A percentile compares a stretch with the other conserved stretches of the same genome.
Conservation (phyloP, 116 monocot species). For the Phalaenopsis hybrid region DNA sequence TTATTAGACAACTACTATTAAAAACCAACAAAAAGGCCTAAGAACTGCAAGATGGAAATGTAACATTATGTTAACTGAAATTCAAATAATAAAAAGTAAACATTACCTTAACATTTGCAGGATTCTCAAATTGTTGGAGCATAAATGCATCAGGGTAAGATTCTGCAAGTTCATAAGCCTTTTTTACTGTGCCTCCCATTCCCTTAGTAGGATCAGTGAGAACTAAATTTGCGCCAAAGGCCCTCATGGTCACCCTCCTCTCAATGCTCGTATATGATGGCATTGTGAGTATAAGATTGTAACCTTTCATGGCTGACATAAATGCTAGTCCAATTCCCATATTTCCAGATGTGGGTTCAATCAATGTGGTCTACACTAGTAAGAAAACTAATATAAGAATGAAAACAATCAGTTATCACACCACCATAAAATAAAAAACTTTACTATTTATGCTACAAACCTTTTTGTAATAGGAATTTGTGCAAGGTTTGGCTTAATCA, state of each 20-base stretch:
- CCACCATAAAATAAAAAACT: background rate
- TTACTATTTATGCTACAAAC: background rate
- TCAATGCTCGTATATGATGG: constrained; percentile 96
- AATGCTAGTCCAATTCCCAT: constrained; percentile 87
- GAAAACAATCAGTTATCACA: background rate
- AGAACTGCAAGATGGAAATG: background rate
- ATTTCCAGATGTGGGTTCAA: constrained; percentile 96
- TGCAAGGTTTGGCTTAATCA: background rate
- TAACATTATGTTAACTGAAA: background rate
- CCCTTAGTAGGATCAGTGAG: constrained; percentile 92
- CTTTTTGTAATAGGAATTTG: background rate
- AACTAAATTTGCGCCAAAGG: constrained; percentile 80
- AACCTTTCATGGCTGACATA: constrained; percentile 53
- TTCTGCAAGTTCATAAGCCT: constrained; percentile 77
- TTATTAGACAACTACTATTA: no score
- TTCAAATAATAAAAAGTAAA: background rate
- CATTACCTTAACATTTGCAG: constrained; percentile 49
- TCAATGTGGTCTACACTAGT: constrained; percentile 61
- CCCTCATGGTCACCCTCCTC: constrained; percentile 86
- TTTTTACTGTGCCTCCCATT: constrained; percentile 91
- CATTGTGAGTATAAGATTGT: constrained; percentile 87
- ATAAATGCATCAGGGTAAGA: constrained; percentile 59
- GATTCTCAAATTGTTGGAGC: constrained; percentile 97
- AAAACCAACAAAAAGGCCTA: no score
- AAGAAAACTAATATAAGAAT: background rate